A percentile compares a stretch with the other conserved stretches of the same genome.
Conservation (phyloP, 495 filamentous ascomycete genomes). For the Pseudomonodictys pantanalensis region DNA sequence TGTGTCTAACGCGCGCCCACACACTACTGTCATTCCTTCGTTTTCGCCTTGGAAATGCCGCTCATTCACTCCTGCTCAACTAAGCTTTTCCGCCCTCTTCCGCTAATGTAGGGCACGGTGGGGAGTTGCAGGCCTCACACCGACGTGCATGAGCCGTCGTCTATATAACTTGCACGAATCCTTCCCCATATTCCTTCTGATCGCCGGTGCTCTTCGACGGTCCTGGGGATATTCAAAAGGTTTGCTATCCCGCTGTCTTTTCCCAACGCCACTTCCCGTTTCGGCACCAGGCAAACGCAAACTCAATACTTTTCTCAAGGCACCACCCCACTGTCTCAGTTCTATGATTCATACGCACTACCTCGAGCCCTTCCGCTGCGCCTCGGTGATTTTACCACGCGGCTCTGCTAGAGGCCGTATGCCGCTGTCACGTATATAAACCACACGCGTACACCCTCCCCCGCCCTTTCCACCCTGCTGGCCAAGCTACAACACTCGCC, state of each 20-base stretch:
- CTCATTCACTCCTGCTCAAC: conserved; percentile 22
- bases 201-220: conserved; percentile 7
- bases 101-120: conserved; percentile 27
- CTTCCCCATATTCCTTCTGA: conserved; percentile 3
- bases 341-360: conserved; percentile 34
- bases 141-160: conserved; percentile 11
- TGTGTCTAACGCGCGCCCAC: conserved; percentile 27
- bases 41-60: conserved; percentile 19
- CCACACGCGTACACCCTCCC: conserved; percentile 20
- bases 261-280: not conserved
- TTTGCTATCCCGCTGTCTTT: conserved; percentile 7
- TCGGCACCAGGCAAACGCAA: conserved; percentile 19
- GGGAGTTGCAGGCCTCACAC: conserved; percentile 19
- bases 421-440: conserved; percentile 37
- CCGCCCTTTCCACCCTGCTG: conserved; percentile 6
- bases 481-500: conserved; percentile 20
- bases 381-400: conserved; percentile 32
- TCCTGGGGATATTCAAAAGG: not conserved
- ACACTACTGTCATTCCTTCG: conserved; percentile 22
- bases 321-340: conserved; percentile 33
- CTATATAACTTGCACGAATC: conserved; percentile 27
- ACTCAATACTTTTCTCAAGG: too few species aligned
- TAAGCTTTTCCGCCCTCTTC: conserved; percentile 35
- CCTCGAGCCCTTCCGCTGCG: conserved; percentile 19
- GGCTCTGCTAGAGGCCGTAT: conserved; percentile 33